Evolutionary conservation across 2,329 filamentous ascomycete genomes (phyloP), one percentile per base, ranked within the genome.

Genomic region (Venturia nashicola): DNA sequence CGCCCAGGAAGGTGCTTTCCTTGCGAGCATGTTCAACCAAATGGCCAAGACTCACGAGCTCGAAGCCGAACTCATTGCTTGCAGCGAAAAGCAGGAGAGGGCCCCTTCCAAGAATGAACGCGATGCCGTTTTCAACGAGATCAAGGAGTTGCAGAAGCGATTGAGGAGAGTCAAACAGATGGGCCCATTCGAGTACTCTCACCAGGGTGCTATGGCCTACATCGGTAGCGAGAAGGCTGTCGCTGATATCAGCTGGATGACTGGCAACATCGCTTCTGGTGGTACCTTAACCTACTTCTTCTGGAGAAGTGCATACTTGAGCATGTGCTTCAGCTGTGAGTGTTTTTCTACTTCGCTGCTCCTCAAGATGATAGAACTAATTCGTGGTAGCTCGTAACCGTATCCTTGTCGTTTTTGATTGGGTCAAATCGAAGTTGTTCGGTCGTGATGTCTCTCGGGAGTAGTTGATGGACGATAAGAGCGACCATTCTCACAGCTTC

Each of bases 251-350:
- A 90, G 86, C 74, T 99, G 94, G 93, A 86, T 95, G 80, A 95
- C 94, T 72, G 94, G 94, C 69, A 99, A 97, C 80, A 84, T 99
- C 71, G 93, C 94, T 67, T 90, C 88, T 57, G 94, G 93, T 74
- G 94, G 94, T 74, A 90, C 88, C 71, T 81, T 97, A 78, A 99
- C 94, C 64, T 99, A 96, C 80, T 84, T 97, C 69, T 99, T 99
- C 86, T 99, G 94, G 94, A 85, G 92, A 75, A 95, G 90, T 74
- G 94, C 93, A 64, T 99, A 99, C 77, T 81, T 99, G 76, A 97
- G 91, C 83, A 99, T 99, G 94, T 97, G 93, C 85, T 99, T 99
- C 78, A 97, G 92, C 86, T 92, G 91, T 94, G 84, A 86, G 90
- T 89, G 61, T 32, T 20, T 61, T 51, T 55, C 55, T 23, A 44